phyloP scores from a whole-genome alignment of 1,284 basidiomycete genomes.

The Rhizoctonia solani region DNA sequence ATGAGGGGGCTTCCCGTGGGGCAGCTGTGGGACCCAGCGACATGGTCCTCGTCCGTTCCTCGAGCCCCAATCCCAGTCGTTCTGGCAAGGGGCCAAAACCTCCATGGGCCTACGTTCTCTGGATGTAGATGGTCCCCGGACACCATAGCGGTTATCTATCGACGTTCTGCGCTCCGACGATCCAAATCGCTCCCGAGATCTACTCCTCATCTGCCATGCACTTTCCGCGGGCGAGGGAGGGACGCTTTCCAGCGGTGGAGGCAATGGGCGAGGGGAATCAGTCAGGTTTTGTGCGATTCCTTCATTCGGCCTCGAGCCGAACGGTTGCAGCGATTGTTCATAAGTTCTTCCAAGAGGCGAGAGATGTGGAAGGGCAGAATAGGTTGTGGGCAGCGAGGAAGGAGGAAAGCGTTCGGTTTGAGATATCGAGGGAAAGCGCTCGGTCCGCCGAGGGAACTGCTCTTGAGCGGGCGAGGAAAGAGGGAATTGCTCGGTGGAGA shows the following conservation, averaged over 20 bases:
- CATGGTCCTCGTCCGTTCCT: neutral
- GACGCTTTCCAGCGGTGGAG: constrained; percentile 13
- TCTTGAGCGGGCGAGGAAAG: neutral
- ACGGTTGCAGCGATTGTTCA: neutral
- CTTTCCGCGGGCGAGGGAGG: constrained; percentile 32
- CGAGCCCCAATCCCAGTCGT: neutral
- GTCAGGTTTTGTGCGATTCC: neutral
- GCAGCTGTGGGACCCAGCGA: neutral
- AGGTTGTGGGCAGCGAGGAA: constrained; percentile 12
- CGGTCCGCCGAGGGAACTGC: neutral
- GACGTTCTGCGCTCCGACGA: constrained; percentile 8
- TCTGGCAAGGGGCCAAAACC: constrained; percentile 7
- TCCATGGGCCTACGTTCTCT: neutral
- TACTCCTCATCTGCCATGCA: constrained; percentile 1
- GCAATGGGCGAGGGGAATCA: constrained; percentile 7
- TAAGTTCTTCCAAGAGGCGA: constrained; percentile 1
- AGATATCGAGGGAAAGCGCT: constrained; percentile 2
- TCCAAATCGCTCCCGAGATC: constrained; percentile 5
- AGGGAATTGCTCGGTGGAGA: neutral
- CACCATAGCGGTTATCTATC: constrained; percentile 4
- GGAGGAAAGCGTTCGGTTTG: constrained; percentile 24
- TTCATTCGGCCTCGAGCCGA: neutral
- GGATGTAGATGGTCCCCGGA: neutral
- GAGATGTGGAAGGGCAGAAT: constrained; percentile 5
- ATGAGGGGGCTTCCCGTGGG: neutral